Base-by-base conservation (phyloP, 192 early-diverging fungal genomes). In the Diversispora epigaea region DNA sequence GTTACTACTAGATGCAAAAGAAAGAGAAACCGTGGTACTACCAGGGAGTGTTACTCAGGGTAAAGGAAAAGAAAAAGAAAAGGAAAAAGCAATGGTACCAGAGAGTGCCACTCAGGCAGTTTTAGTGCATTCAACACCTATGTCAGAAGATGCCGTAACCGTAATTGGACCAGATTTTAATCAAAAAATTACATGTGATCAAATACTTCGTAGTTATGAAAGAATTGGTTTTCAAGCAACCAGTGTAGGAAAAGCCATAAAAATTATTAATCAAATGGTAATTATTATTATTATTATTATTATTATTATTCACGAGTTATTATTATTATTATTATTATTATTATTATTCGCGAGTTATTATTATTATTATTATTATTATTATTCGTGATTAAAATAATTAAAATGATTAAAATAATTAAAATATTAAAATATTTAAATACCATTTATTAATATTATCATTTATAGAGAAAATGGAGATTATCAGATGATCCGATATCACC, bases 101-200 rank as follows among this genome's bases (percentile, higher is more conserved):
- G 25, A 60, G 12, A 60, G 32, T 45, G 89, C 89, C 21, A 78
- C 83, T 4, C 74, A 80, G 0, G 91, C 92, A 5, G 92, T 93
- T 6, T 82, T 93, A 52, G 85, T 93, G 40, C 81, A 85, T 57
- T 95, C 94, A 1, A 86, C 80, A 14, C 81, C 82, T 45, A 88
- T 95, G 80, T 92, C 94, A 8, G 85, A 86, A 15, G 86, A 86
- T 73, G 74, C 91, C 10, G 60, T 85, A 4, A 75, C 84, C 60
- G 91, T 96, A 63, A 80, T 86, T 14, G 97, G 97, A 7, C 96
- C 96, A 74, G 95, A 98, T 74, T 99, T 99, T 84, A 96, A 97
- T 73, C 81, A 92, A 56, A 90, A 90, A 22, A 81, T 96, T 22
- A 87, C 95, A 77, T 91, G 94, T 74, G 73, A 82, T 43, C 87